Conservation (phyloP, 441 rosid genomes). For the Croton setiger region DNA sequence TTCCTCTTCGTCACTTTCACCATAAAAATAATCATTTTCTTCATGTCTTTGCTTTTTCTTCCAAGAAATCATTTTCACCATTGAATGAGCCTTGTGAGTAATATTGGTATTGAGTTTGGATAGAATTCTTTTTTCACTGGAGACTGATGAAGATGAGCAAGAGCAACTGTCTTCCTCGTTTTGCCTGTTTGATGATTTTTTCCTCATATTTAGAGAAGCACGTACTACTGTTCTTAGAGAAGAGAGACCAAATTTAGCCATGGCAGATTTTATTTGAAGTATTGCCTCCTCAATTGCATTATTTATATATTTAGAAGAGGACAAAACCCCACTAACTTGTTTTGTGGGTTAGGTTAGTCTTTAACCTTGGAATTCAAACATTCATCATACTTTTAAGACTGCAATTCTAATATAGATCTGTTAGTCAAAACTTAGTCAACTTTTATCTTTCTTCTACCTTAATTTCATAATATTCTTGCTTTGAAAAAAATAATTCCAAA, state of each 20-base stretch:
- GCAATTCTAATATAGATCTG: too few species aligned
- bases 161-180: background rate
- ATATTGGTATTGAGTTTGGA: constrained; percentile 37
- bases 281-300: too few species aligned
- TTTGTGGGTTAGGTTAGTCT: too few species aligned
- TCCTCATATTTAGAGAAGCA: constrained; percentile 19
- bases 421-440: too few species aligned
- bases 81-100: constrained; percentile 38
- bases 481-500: too few species aligned
- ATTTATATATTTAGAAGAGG: too few species aligned
- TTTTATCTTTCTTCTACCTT: too few species aligned
- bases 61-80: constrained; percentile 56
- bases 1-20: constrained; percentile 27
- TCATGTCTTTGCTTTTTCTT: constrained; percentile 15
- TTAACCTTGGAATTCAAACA: too few species aligned
- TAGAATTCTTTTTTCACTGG: constrained; percentile 26
- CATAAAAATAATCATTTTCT: constrained; percentile 18
- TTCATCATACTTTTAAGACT: too few species aligned
- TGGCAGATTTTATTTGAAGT: too few species aligned
- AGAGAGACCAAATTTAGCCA: constrained; percentile 18
- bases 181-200: constrained; percentile 3
- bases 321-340: too few species aligned
- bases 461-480: too few species aligned
- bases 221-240: constrained; percentile 23
- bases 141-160: background rate